Base-by-base conservation (phyloP, 73 alveolate genomes). In the Blepharisma japonicum region DNA sequence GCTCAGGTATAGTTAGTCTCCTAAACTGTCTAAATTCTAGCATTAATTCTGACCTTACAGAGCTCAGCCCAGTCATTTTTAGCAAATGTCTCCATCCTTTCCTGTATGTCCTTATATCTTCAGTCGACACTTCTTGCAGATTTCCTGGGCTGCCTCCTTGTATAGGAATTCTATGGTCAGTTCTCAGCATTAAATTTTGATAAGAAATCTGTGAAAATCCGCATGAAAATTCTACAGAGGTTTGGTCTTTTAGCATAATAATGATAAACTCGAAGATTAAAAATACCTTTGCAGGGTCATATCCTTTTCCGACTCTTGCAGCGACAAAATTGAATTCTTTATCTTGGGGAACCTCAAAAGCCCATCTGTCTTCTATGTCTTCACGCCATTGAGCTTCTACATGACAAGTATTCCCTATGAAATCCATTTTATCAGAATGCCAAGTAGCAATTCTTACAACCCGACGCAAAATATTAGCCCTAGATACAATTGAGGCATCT, bases 11-110 rank as follows among this genome's bases (percentile, higher is more conserved):
- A 20, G 2, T 14, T 8, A 14, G 11, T 25, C 23, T 61, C 2
- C 14, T 61, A 8, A 25, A 25, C n/a, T 8, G 47, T 25, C 47
- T 61, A 20, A 61, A 8, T 9, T 14, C 23, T 14, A 61, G 23
- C 47, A 14, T 39, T 20, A 61, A n/a, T 61, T 61, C 18, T 1
- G 74, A 61, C 49, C 18, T 61, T 14, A 61, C 23, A 0, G 18
- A 14, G 18, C 14, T 14, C 11, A 61, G 47, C 46, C 74, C 74
- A 2, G 74, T 61, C 74, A 61, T 61, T 61, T 61, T 61, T 2
- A 61, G 48, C 14, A 39, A n/a, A 61, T 61, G 74, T n/a, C 74
- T n/a, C 74, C 74, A 61, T 61, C 74, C 74, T 18, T n/a, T 14
- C 14, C 74, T n/a, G 4, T 20, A 61, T 2, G 74, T 61, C 11